Conservation (phyloP, 257 asterid species). For the Gentiana straminea region DNA sequence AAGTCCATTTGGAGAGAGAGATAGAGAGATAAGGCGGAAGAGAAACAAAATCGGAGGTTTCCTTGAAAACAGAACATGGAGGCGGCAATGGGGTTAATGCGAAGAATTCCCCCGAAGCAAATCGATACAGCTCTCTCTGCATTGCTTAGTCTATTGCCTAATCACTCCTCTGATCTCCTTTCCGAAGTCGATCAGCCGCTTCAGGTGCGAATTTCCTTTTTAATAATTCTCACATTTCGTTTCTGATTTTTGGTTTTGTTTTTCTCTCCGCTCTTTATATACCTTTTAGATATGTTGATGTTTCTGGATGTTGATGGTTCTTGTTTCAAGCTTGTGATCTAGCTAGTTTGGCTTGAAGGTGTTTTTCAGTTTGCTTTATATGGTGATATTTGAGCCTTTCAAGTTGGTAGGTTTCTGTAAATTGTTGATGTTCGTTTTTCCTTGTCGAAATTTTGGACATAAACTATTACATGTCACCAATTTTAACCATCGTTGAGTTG, state of each 20-base stretch:
- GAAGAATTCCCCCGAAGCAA: slow-evolving; percentile 90
- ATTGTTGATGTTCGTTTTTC: neutral
- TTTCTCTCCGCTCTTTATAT: neutral
- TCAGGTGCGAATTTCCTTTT: slow-evolving; percentile 36
- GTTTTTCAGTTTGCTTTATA: neutral
- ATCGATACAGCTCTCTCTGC: slow-evolving; percentile 84
- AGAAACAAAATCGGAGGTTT: too few species aligned
- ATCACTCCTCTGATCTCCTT: slow-evolving; percentile 92
- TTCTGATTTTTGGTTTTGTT: too few species aligned
- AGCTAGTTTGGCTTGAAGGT: neutral
- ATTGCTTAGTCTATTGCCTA: slow-evolving; percentile 75
- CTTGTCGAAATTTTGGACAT: neutral
- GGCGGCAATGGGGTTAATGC: slow-evolving; percentile 97
- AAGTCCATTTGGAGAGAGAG: too few species aligned
- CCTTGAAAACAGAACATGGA: slow-evolving; percentile 16
- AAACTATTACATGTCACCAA: too few species aligned
- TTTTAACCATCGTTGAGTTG: too few species aligned
- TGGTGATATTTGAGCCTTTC: too few species aligned
- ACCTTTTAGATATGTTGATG: neutral
- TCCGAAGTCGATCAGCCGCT: slow-evolving; percentile 98
- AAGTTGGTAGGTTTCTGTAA: too few species aligned
- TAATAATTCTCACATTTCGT: neutral
- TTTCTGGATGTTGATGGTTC: neutral
- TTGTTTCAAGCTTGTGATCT: too few species aligned
- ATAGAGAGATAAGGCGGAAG: too few species aligned